Evolutionary conservation across 371 early-diverging fungal genomes (phyloP).

Genomic region (Apophysomyces sp.): DNA sequence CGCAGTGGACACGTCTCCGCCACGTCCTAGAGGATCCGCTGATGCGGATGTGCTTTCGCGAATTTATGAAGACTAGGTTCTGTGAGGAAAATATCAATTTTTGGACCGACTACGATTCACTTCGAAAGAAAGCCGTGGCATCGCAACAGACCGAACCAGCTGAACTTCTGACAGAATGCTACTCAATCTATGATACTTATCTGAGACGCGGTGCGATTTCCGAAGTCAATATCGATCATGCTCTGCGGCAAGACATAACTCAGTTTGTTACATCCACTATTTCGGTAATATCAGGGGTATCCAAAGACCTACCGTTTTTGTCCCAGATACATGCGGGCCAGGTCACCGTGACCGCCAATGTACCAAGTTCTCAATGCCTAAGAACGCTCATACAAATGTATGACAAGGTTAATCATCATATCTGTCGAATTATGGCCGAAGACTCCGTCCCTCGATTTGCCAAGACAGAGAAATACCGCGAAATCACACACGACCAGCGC

Average conservation of each 20-base stretch:
- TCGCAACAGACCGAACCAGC: slow-evolving; percentile 9
- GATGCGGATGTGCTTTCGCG: slow-evolving; percentile 57
- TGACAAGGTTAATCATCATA: slow-evolving; percentile 62
- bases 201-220: slow-evolving; percentile 43
- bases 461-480: slow-evolving; percentile 55
- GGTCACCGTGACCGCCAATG: slow-evolving; percentile 10
- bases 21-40: slow-evolving; percentile 56
- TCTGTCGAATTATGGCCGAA: slow-evolving; percentile 71
- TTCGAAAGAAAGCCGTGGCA: slow-evolving; percentile 24
- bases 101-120: slow-evolving; percentile 52
- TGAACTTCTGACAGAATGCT: slow-evolving; percentile 47
- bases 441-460: slow-evolving; percentile 74
- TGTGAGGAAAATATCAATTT: slow-evolving; percentile 76
- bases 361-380: slow-evolving; percentile 10
- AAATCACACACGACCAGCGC: slow-evolving; percentile 10
- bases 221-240: slow-evolving; percentile 60
- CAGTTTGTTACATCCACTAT: slow-evolving; percentile 29
- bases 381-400: slow-evolving; percentile 42
- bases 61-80: slow-evolving; percentile 59
- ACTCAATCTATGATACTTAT: slow-evolving; percentile 58
- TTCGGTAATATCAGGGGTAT: slow-evolving; percentile 11
- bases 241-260: slow-evolving; percentile 38
- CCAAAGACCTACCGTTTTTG: slow-evolving; percentile 14
- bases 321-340: slow-evolving; percentile 8
- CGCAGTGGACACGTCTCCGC: slow-evolving; percentile 54